Conservation (phyloP, 177 flowering plant genomes). For the Vitis hybrid region DNA sequence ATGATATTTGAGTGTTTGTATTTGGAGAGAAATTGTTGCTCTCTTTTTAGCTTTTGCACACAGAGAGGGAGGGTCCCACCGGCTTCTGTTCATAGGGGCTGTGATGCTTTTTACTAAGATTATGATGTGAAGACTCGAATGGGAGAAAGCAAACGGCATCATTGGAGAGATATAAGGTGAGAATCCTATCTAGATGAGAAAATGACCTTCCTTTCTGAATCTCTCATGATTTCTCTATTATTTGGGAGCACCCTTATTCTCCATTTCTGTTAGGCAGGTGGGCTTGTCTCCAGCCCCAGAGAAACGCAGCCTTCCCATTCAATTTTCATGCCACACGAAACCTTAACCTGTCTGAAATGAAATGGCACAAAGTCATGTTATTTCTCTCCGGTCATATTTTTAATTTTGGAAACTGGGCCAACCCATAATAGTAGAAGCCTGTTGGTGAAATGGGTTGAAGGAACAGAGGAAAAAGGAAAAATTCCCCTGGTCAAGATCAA, state of each 20-base stretch:
- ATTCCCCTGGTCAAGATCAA: too few relatives aligned
- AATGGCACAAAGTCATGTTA: too few relatives aligned
- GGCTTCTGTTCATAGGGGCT: background rate
- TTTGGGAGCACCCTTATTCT: background rate
- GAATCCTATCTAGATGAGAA: background rate
- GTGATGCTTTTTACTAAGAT: background rate
- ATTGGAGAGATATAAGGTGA: background rate
- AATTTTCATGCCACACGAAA: too few relatives aligned
- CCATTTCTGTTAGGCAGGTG: background rate
- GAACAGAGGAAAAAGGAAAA: too few relatives aligned
- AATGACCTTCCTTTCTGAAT: background rate
- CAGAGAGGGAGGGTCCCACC: constrained; percentile 8
- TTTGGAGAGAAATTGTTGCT: background rate
- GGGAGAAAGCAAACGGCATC: background rate
- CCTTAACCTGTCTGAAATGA: too few relatives aligned
- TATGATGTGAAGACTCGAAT: background rate
- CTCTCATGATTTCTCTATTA: background rate
- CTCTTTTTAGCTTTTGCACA: constrained; percentile 6
- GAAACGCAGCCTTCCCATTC: too few relatives aligned
- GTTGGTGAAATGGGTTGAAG: too few relatives aligned
- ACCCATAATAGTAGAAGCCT: too few relatives aligned
- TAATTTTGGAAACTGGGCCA: too few relatives aligned
- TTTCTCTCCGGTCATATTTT: too few relatives aligned
- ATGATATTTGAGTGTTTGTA: constrained; percentile 14
- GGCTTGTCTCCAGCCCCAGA: background rate